Conservation (phyloP, 169 alveolate species). For the Cryptosporidium felis region DNA sequence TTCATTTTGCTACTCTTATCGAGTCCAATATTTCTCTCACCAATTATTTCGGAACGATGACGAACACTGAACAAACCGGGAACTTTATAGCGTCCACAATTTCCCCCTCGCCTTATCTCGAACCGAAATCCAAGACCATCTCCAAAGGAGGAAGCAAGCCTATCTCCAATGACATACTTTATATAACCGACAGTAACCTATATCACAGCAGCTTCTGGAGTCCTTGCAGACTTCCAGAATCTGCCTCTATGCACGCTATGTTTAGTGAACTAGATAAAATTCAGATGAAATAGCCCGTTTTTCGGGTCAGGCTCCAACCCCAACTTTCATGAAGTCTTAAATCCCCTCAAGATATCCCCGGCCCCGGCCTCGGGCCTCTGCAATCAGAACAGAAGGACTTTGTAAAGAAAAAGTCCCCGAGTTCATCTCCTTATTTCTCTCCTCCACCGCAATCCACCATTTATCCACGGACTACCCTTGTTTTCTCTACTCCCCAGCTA, state of each 20-base stretch:
- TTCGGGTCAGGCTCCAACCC: too few relatives aligned
- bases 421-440: too few relatives aligned
- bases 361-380: too few relatives aligned
- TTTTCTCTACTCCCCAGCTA: too few relatives aligned
- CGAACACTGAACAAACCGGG: not conserved
- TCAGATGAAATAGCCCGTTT: not conserved
- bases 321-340: too few relatives aligned
- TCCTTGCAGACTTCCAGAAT: constrained; percentile 1
- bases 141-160: constrained; percentile 39
- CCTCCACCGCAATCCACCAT: too few relatives aligned
- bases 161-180: not conserved
- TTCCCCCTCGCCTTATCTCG: not conserved
- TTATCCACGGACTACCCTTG: too few relatives aligned
- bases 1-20: not conserved
- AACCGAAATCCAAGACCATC: constrained; percentile 24
- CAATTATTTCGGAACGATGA: constrained; percentile 41
- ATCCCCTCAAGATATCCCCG: too few relatives aligned
- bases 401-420: too few relatives aligned
- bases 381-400: too few relatives aligned
- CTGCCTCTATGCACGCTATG: constrained; percentile 8
- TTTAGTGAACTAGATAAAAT: not conserved
- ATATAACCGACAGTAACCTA: constrained; percentile 14
- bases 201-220: constrained; percentile 61
- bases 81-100: constrained; percentile 8
- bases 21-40: constrained; percentile 48